Base-by-base conservation (phyloP, 345 rosid genomes). In the Bruguiera gymnorhiza region DNA sequence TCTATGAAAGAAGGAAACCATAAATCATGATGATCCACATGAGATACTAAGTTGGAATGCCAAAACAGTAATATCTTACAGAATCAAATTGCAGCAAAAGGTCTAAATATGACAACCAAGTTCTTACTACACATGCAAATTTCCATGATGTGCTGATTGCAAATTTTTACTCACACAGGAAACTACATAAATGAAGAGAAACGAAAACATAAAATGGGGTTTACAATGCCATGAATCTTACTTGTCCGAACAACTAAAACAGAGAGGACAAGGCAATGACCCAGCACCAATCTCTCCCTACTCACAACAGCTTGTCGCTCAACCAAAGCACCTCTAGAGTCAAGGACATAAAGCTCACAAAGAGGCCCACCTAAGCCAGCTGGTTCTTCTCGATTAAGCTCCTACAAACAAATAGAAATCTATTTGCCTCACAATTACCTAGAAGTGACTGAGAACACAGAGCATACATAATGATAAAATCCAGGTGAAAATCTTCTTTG, bases 191-290 rank as follows among this genome's bases (percentile, higher is more conserved):
- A 62, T 32, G 2, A 26, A 60, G 9, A 18, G 8, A 10, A 29
- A 34, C 3, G 0, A 57, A 59, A 19, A 18, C 16, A 60, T 18
- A 32, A 1, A 27, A 51, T 2, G 64, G 16, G 8, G 27, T 24
- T 19, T 13, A 58, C 27, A 36, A 63, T 4, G 23, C n/a, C 6
- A 37, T 20, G 26, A 29, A 75, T 67, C 93, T 81, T 89, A 94
- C 98, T 84, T 73, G 85, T 73, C 53, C 98, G 86, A 78, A 91
- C 92, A 82, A 94, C 79, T 59, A 94, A 79, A 75, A 83, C 75
- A 62, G 98, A 89, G 67, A 91, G 93, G 75, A 87, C 92, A 78
- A 94, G 95, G 78, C 98, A 91, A 73, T 94, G 97, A 74, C 93
- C 96, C 62, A 94, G 85, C 60, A 87, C 77, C 67, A 91, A 85